Conservation (phyloP, 75 land plant species). For the Isoetes taiwanensis region DNA sequence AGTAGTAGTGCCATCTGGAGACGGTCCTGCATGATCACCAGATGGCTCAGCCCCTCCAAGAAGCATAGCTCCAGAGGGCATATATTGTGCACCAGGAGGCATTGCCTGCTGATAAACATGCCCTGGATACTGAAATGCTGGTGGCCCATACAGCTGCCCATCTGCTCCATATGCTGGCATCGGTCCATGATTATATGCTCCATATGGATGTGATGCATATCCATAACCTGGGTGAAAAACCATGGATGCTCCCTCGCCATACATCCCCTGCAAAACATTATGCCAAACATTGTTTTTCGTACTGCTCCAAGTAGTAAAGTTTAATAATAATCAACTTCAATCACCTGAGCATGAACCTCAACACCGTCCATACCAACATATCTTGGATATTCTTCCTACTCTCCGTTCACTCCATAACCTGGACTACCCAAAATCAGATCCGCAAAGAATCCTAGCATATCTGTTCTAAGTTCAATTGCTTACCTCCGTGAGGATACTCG, state of each 20-base stretch:
- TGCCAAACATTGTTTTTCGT: no score
- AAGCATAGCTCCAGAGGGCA: constrained; percentile 22
- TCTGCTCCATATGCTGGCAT: constrained; percentile 38
- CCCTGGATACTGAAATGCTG: constrained; percentile 46
- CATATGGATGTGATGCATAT: constrained; percentile 57
- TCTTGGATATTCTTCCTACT: constrained; percentile 51
- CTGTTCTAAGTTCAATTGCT: no score
- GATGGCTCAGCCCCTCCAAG: constrained; percentile 25
- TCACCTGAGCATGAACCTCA: constrained; percentile 38
- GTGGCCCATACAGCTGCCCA: constrained; percentile 60
- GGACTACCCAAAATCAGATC: no score
- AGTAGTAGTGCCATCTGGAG: constrained; percentile 28
- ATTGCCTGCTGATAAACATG: constrained; percentile 49
- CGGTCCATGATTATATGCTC: constrained; percentile 45
- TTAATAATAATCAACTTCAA: no score
- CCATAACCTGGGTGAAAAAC: constrained; percentile 47
- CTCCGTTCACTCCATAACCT: no score
- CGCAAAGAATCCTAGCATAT: no score
- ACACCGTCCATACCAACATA: constrained; percentile 39
- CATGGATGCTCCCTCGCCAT: constrained; percentile 40
- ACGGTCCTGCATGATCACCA: constrained; percentile 20
- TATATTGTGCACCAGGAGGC: constrained; percentile 31
- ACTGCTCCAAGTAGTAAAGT: no score
- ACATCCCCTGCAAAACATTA: constrained; percentile 33
- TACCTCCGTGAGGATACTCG: no score